Evolutionary conservation across 2,329 filamentous ascomycete species (phyloP).

Genomic region (Balansia obtecta): DNA sequence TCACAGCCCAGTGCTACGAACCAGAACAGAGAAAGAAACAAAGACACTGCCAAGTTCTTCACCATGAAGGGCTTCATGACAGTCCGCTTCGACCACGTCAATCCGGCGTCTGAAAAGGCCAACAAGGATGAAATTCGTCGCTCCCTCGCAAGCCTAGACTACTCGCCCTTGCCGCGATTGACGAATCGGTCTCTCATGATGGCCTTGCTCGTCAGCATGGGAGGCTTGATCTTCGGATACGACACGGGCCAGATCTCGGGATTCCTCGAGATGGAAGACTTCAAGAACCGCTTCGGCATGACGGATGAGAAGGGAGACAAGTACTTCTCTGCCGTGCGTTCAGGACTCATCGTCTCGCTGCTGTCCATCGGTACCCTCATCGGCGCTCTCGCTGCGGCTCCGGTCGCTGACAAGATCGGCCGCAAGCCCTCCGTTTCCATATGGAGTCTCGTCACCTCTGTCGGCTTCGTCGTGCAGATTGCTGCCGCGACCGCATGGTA

Average conservation of each 20-base stretch:
- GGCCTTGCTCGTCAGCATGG: constrained; percentile 31
- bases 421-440: constrained; percentile 49
- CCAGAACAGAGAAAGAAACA: too few relatives aligned
- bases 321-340: constrained; percentile 39
- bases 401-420: constrained; percentile 52
- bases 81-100: constrained; percentile 30
- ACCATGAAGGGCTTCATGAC: constrained; percentile 14
- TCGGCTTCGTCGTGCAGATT: constrained; percentile 59
- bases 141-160: constrained; percentile 28
- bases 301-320: constrained; percentile 22
- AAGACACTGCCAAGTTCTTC: neutral
- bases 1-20: too few relatives aligned
- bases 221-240: constrained; percentile 32
- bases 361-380: constrained; percentile 48
- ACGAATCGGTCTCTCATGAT: constrained; percentile 25
- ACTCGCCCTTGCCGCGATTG: constrained; percentile 29
- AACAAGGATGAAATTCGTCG: constrained; percentile 16
- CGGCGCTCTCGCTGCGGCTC: constrained; percentile 46
- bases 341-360: constrained; percentile 46
- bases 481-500: constrained; percentile 43
- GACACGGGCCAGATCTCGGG: constrained; percentile 43
- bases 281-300: constrained; percentile 37
- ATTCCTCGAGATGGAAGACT: constrained; percentile 46
- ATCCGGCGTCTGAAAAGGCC: constrained; percentile 26
- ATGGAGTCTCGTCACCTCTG: constrained; percentile 46